Conservation (phyloP, 2,329 filamentous ascomycete species). For the Botryosphaeria agaves region DNA sequence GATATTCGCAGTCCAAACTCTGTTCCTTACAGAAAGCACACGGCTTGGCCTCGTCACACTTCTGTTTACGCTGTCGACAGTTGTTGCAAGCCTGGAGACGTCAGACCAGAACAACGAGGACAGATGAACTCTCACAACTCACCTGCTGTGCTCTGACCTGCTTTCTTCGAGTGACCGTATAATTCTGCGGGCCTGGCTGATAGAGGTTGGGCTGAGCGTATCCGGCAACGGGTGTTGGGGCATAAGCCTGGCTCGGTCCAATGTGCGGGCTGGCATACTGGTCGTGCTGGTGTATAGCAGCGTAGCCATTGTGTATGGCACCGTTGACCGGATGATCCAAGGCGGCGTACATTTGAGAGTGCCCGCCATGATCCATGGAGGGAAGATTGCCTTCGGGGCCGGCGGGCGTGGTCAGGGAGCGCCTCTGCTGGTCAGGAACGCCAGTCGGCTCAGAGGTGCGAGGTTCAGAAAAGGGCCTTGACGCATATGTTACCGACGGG, state of each 20-base stretch:
- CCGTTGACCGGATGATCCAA: conserved; percentile 16
- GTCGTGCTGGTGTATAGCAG: conserved; percentile 11
- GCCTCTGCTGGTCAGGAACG: conserved; percentile 11
- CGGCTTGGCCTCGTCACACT: conserved; percentile 75
- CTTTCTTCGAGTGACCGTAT: conserved; percentile 8
- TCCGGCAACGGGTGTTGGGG: conserved; percentile 12
- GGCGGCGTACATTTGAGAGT: conserved; percentile 15
- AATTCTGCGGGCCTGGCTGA: conserved; percentile 3
- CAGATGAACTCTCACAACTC: too few relatives aligned
- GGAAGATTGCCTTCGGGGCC: neutral
- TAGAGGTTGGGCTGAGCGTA: conserved; percentile 7
- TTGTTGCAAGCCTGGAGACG: conserved; percentile 70
- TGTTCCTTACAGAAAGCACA: conserved; percentile 81
- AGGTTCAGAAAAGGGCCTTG: neutral
- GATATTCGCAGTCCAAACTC: conserved; percentile 66
- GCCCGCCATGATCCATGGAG: conserved; percentile 18
- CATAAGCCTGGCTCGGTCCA: conserved; percentile 13
- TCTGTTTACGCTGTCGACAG: conserved; percentile 74
- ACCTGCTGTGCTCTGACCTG: conserved; percentile 19
- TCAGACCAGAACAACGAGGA: too few relatives aligned
- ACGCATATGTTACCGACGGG: neutral
- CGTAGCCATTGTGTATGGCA: conserved; percentile 16
- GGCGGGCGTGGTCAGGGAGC: conserved; percentile 10
- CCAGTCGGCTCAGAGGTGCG: conserved; percentile 8
- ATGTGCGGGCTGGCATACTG: conserved; percentile 15